Conservation (phyloP, 2,329 filamentous ascomycete genomes). For the Incumbomyces delicatus region DNA sequence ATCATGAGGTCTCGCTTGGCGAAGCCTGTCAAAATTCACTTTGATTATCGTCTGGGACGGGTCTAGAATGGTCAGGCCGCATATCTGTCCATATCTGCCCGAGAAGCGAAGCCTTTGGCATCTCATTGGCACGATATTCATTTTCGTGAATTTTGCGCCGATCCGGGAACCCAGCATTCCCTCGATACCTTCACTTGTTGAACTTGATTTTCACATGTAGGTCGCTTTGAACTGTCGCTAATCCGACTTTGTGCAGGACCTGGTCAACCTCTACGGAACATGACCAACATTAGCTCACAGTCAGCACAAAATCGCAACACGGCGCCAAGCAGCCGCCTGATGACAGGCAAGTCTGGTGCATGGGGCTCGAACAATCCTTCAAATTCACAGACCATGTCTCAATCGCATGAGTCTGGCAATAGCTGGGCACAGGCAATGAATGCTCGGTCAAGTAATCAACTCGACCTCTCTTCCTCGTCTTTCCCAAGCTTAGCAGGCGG, state of each 20-base stretch:
- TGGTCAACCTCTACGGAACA: conserved; percentile 14
- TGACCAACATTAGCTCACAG: conserved; percentile 15
- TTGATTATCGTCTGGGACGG: too few species aligned
- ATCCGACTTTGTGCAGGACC: conserved; percentile 11
- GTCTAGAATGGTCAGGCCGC: too few species aligned
- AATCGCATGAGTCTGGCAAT: conserved; percentile 14
- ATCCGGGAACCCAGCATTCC: too few species aligned
- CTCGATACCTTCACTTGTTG: too few species aligned
- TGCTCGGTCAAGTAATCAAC: conserved; percentile 14
- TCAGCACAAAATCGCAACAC: conserved; percentile 14
- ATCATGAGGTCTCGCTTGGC: too few species aligned
- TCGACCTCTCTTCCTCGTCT: conserved; percentile 20
- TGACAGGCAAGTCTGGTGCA: conserved; percentile 17
- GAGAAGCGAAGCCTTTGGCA: too few species aligned
- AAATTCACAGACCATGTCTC: conserved; percentile 12
- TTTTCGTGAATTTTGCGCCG: too few species aligned
- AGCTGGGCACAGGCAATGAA: conserved; percentile 21
- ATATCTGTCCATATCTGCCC: too few species aligned
- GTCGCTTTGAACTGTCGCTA: too few species aligned
- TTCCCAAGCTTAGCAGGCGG: conserved; percentile 18
- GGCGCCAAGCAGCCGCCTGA: conserved; percentile 12
- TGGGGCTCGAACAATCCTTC: conserved; percentile 16
- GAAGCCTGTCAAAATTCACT: too few species aligned
- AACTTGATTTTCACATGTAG: too few species aligned
- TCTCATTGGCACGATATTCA: too few species aligned